phyloP scores from a whole-genome alignment of 1,284 basidiomycete genomes.

The Microbotryum saponariae region DNA sequence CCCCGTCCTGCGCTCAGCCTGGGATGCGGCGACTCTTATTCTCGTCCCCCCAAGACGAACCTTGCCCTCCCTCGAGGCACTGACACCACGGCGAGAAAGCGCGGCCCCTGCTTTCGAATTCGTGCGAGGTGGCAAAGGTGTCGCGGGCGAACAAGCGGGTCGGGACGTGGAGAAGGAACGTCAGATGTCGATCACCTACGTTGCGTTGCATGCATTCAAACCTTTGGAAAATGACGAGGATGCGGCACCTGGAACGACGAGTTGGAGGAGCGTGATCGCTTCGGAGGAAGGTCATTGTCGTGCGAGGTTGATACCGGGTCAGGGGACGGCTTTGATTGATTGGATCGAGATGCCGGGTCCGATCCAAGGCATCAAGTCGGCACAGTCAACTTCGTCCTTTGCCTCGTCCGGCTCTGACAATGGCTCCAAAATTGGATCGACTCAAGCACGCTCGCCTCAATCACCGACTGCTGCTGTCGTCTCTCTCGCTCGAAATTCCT shows the following conservation, averaged over 20 bases:
- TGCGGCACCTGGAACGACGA: too few relatives aligned
- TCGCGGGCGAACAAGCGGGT: slow-evolving; percentile 4
- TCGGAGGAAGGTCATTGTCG: not conserved
- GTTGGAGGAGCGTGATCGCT: slow-evolving; percentile 2
- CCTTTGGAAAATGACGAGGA: not conserved
- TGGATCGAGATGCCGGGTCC: not conserved
- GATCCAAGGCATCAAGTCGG: too few relatives aligned
- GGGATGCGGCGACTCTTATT: slow-evolving; percentile 2
- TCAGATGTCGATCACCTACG: not conserved
- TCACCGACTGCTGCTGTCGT: not conserved
- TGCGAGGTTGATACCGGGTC: not conserved
- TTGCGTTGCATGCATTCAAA: not conserved
- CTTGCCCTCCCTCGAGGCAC: not conserved
- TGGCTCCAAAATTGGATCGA: too few relatives aligned
- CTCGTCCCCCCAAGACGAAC: slow-evolving; percentile 4
- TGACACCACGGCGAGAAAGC: not conserved
- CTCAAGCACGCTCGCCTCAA: not conserved
- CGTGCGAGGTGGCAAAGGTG: slow-evolving; percentile 6
- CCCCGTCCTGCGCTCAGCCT: not conserved
- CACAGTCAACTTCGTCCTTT: too few relatives aligned
- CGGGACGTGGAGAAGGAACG: not conserved
- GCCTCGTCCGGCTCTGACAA: too few relatives aligned
- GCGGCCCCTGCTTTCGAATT: slow-evolving; percentile 5
- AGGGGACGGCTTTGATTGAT: not conserved
- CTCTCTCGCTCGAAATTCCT: not conserved